These are phyloP conservation scores for Capronia epimyces DNA, from an alignment of 2,329 filamentous ascomycete species.

Conservation along the genomic window DNA sequence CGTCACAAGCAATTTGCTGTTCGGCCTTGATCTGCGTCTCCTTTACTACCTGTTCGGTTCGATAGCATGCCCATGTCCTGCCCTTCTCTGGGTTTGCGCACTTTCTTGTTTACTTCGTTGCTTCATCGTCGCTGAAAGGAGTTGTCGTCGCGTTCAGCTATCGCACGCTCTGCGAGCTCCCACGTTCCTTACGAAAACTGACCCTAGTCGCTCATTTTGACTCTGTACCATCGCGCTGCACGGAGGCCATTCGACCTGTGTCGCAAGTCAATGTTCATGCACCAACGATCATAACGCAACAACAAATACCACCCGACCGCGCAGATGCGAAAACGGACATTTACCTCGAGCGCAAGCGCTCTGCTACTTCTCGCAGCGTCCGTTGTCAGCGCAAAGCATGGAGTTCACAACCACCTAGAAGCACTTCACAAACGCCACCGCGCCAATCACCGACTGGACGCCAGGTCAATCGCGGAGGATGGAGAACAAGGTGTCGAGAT, in stretches of 20 bases:
- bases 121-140: constrained; percentile 18
- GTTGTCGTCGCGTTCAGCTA: constrained; percentile 18
- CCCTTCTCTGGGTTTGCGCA: constrained; percentile 1
- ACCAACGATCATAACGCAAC: constrained; percentile 6
- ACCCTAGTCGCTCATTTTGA: constrained; percentile 28
- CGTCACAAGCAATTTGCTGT: constrained; percentile 21
- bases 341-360: constrained; percentile 33
- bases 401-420: constrained; percentile 33
- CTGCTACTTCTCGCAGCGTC: constrained; percentile 37
- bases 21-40: constrained; percentile 15
- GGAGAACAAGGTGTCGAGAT: constrained; percentile 28
- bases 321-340: constrained; percentile 29
- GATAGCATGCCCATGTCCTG: background rate
- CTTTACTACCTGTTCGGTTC: constrained; percentile 9
- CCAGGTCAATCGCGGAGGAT: constrained; percentile 27
- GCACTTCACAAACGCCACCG: constrained; percentile 35
- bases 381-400: constrained; percentile 29
- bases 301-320: background rate
- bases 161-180: constrained; percentile 25
- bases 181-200: constrained; percentile 27
- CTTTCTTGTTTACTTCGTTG: constrained; percentile 1
- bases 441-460: constrained; percentile 28
- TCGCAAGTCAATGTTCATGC: constrained; percentile 18
- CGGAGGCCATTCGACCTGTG: background rate
- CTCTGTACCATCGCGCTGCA: constrained; percentile 3